Percentiles rank a stretch among this genome's conserved stretches.
phyloP scores from a whole-genome alignment of 805 yeast genomes.

The Cyberlindnera samutprakarnensis region DNA sequence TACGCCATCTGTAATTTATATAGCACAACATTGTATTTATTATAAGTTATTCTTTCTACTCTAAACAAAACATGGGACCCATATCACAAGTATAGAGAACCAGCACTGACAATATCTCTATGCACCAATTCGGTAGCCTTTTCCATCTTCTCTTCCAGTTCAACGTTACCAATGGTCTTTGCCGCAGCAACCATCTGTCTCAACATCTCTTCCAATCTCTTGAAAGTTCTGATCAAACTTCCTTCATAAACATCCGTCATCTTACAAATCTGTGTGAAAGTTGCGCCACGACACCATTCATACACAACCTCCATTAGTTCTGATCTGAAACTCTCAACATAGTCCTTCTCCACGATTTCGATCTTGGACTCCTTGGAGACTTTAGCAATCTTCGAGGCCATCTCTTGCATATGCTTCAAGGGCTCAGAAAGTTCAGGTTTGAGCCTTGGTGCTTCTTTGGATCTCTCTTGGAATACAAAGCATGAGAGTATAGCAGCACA shows the following conservation, averaged over 20 bases:
- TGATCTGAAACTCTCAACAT: conserved; percentile 83
- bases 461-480: conserved; percentile 94
- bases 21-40: neutral
- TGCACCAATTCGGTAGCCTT: conserved; percentile 78
- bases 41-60: no score
- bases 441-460: conserved; percentile 79
- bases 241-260: conserved; percentile 99
- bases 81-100: conserved; percentile 63
- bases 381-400: conserved; percentile 88
- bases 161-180: conserved; percentile 86
- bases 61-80: no score
- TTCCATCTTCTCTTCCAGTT: conserved; percentile 82
- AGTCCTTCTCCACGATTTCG: conserved; percentile 85
- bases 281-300: conserved; percentile 95
- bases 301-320: conserved; percentile 95
- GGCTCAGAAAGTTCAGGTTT: conserved; percentile 93
- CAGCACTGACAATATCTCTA: conserved; percentile 95
- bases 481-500: conserved; percentile 89
- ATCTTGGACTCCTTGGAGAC: conserved; percentile 84
- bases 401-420: conserved; percentile 75
- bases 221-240: conserved; percentile 87
- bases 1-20: neutral
- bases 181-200: conserved; percentile 90
- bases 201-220: conserved; percentile 87
- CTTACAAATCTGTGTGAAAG: conserved; percentile 94